Evolutionary conservation across 805 yeast genomes (phyloP), one percentile per base, ranked within the genome.

Genomic region (Ogataea pini): DNA sequence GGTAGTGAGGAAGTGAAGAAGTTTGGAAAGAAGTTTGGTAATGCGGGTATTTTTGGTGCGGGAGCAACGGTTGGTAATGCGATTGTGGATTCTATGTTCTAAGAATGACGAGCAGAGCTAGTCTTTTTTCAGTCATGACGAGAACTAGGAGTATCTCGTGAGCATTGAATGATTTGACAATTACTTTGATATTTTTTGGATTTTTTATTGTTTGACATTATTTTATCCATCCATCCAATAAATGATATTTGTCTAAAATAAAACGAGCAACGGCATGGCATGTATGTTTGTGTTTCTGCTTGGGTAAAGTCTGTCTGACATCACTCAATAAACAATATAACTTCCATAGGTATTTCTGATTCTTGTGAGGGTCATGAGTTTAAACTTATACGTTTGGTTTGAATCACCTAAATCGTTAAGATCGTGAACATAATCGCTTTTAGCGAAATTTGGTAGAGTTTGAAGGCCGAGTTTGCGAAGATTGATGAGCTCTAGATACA

Each of bases 1-100:
- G 14, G 33, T 9, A 32, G 69, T 37, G 52, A 55, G 12, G 47
- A 48, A n/a, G 56, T 79, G 49, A 78, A 78, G 65, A 83, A 77
- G 60, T 80, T 88, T 57, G 95, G 95, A 20, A 76, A 86, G 54
- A 85, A 88, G 68, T 71, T 91, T 50, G 96, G 96, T 50, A 82
- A 89, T 57, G 95, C 97, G n/a, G 91, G 95, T 29, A 80, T 91
- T 42, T 92, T 89, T 56, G 97, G 97, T 68, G 97, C 96, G 8
- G 98, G 98, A 73, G 96, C 97, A 33, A 85, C 96, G 1, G 74
- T 91, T 46, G 98, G 98, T 62, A 77, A 88, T 38, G 89, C 86
- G 60, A 59, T 92, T 44, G 88, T 91, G 34, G 82, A 86, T 60
- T 77, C 87, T 36, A 85, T 88, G 50, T 82, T 85, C 16, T 52